Evolutionary conservation across 1,284 basidiomycete species (phyloP).

Genomic region (Marasmius fiardii): DNA sequence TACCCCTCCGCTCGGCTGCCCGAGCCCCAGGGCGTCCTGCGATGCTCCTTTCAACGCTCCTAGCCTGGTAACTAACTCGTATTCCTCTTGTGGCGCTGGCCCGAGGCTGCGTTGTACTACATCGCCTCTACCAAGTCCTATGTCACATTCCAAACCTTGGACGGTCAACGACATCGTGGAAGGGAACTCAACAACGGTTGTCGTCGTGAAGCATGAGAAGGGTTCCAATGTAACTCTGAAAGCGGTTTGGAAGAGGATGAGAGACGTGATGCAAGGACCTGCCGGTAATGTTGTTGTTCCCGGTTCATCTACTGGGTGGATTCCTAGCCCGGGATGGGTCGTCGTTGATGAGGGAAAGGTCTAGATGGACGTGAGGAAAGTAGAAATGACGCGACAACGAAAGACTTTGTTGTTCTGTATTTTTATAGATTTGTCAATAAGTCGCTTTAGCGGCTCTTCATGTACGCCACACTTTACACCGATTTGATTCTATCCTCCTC

Average conservation of each 20-base stretch:
- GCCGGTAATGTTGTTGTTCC: neutral
- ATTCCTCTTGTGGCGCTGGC: neutral
- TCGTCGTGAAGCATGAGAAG: slow-evolving; percentile 84
- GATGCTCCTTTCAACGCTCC: neutral
- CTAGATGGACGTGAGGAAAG: slow-evolving; percentile 3
- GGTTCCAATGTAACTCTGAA: slow-evolving; percentile 83
- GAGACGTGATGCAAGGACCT: slow-evolving; percentile 29
- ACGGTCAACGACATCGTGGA: slow-evolving; percentile 39
- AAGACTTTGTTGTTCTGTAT: neutral
- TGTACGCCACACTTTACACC: too few relatives aligned
- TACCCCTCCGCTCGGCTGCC: slow-evolving; percentile 5
- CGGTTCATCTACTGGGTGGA: neutral
- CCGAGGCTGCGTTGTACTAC: neutral
- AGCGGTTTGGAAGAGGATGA: slow-evolving; percentile 66
- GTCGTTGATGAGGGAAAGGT: slow-evolving; percentile 9
- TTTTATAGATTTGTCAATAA: neutral
- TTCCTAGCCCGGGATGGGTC: neutral
- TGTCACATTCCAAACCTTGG: slow-evolving; percentile 44
- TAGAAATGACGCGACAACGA: neutral
- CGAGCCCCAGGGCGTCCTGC: slow-evolving; percentile 12
- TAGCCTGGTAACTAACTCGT: neutral
- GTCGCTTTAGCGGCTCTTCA: too few relatives aligned
- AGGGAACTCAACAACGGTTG: slow-evolving; percentile 46
- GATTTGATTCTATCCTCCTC: too few relatives aligned
- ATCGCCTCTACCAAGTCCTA: slow-evolving; percentile 34